These are phyloP conservation scores for Sequoia sempervirens DNA, from an alignment of 75 land plant genomes.

Conservation along the genomic window DNA sequence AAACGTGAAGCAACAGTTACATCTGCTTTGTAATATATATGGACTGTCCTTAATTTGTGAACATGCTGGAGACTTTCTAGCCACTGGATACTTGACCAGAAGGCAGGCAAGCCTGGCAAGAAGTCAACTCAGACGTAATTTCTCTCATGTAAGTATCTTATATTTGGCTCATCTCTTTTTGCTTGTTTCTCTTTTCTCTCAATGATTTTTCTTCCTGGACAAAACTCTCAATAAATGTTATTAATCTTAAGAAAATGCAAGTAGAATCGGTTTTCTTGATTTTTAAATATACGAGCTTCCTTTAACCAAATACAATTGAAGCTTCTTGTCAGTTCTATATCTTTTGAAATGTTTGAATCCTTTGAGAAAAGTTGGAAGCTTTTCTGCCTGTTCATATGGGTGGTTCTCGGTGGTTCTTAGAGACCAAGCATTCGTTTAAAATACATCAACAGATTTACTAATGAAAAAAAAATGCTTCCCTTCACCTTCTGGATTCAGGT, in stretches of 20 bases:
- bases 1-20: conserved; percentile 23
- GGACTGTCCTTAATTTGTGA: conserved; percentile 25
- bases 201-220: background rate
- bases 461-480: background rate
- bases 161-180: background rate
- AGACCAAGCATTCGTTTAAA: background rate
- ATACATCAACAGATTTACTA: background rate
- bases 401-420: background rate
- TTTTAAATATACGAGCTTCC: background rate
- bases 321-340: background rate
- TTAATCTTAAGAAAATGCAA: background rate
- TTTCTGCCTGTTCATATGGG: background rate
- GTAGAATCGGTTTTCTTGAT: background rate
- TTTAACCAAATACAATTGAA: background rate
- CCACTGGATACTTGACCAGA: conserved; percentile 34
- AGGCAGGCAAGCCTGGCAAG: conserved; percentile 27
- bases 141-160: conserved; percentile 13
- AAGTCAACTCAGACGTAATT: conserved; percentile 22
- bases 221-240: background rate
- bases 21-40: conserved; percentile 30
- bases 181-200: background rate
- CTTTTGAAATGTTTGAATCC: background rate
- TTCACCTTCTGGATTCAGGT: conserved; percentile 18
- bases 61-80: conserved; percentile 36
- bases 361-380: background rate